phyloP scores from a whole-genome alignment of 169 alveolate genomes.

The Eimeria mitis region DNA sequence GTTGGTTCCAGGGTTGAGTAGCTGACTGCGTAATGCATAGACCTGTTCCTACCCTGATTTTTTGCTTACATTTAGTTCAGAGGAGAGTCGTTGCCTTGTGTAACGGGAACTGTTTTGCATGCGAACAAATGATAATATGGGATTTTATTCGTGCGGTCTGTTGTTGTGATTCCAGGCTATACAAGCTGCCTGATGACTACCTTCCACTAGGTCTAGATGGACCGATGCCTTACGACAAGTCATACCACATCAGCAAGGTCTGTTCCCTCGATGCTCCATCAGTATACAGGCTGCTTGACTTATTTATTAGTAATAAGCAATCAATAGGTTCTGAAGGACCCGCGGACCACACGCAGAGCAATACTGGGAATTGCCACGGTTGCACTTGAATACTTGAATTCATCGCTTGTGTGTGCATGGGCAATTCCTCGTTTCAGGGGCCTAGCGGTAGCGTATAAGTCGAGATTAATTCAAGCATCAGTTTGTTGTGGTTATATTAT shows the following conservation, averaged over 20 bases:
- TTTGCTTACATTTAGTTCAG: background rate
- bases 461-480: too few relatives aligned
- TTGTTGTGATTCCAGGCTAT: background rate
- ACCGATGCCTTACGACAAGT: slow-evolving; percentile 49
- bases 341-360: too few relatives aligned
- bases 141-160: background rate
- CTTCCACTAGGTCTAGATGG: slow-evolving; percentile 5
- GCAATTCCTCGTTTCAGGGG: too few relatives aligned
- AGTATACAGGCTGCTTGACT: too few relatives aligned
- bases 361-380: too few relatives aligned
- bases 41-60: background rate
- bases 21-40: background rate
- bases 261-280: background rate
- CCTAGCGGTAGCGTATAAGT: too few relatives aligned
- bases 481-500: background rate
- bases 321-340: too few relatives aligned
- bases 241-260: slow-evolving; percentile 36
- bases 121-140: background rate
- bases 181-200: slow-evolving; percentile 20
- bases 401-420: too few relatives aligned
- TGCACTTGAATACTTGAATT: too few relatives aligned
- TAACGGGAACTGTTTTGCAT: background rate
- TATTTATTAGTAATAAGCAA: too few relatives aligned
- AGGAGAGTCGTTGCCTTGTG: background rate
- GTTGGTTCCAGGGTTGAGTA: background rate